These are phyloP conservation scores for Coemansia sp. DNA, from an alignment of 192 early-diverging fungal species.

Conservation along the genomic window DNA sequence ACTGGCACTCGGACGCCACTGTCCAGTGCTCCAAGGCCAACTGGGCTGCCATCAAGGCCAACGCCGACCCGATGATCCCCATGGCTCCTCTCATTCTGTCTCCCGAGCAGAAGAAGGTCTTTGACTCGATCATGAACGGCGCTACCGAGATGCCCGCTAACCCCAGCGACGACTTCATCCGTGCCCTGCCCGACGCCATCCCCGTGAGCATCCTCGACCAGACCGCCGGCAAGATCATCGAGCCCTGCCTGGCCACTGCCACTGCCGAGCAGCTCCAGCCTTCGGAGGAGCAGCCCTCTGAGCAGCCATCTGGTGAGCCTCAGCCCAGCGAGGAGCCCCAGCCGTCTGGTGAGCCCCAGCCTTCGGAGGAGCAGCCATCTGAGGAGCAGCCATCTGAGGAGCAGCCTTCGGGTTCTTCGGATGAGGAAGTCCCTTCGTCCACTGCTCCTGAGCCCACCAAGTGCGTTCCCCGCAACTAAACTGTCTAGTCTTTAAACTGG, in stretches of 20 bases:
- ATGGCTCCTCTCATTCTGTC: constrained; percentile 23
- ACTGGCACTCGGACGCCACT: constrained; percentile 42
- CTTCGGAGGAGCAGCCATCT: neutral
- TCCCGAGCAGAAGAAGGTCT: constrained; percentile 20
- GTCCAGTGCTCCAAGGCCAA: constrained; percentile 47
- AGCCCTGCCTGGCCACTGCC: constrained; percentile 6
- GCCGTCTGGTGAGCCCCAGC: neutral
- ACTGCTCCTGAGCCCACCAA: neutral
- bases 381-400: neutral
- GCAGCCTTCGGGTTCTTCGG: neutral
- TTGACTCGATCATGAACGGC: constrained; percentile 26
- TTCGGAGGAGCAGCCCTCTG: neutral
- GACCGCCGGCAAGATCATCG: constrained; percentile 7
- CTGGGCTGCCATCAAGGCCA: constrained; percentile 42
- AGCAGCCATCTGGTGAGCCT: neutral
- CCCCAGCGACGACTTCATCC: constrained; percentile 41
- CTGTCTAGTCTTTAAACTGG: neutral
- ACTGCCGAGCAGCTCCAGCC: neutral
- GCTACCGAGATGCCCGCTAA: constrained; percentile 26
- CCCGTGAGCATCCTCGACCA: neutral
- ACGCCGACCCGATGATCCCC: constrained; percentile 34
- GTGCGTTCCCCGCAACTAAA: constrained; percentile 5
- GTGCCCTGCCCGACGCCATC: constrained; percentile 25
- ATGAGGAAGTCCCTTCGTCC: neutral
- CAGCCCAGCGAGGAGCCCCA: neutral